Percentiles rank a stretch among this genome's conserved stretches.
Evolutionary conservation across 2,329 filamentous ascomycete genomes (phyloP).

Genomic region (Penicillium sp.): DNA sequence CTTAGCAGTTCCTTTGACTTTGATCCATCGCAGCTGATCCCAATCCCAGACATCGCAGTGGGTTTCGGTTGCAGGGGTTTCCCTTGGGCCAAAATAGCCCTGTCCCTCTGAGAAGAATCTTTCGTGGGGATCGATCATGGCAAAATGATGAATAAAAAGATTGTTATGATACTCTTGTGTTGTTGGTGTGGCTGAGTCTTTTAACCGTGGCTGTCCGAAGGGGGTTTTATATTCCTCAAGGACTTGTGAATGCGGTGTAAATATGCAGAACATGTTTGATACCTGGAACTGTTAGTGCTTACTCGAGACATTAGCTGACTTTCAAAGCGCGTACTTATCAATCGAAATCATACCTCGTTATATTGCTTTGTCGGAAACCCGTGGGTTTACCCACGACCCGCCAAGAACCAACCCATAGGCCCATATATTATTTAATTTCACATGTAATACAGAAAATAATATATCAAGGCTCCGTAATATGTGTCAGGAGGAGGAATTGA

Average conservation of each 20-base stretch:
- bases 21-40: conserved; percentile 22
- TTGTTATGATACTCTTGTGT: background rate
- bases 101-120: conserved; percentile 18
- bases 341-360: too few relatives aligned
- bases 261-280: background rate
- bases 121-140: background rate
- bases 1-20: conserved; percentile 24
- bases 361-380: too few relatives aligned
- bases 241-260: background rate
- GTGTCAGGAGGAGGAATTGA: too few relatives aligned
- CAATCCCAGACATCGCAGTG: conserved; percentile 26
- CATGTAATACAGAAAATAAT: too few relatives aligned
- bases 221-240: background rate
- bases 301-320: background rate
- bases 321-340: too few relatives aligned
- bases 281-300: background rate
- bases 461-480: too few relatives aligned
- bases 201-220: too few relatives aligned
- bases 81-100: conserved; percentile 14
- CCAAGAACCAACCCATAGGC: too few relatives aligned
- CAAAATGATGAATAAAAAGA: background rate
- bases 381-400: too few relatives aligned
- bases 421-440: too few relatives aligned
- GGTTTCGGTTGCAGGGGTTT: conserved; percentile 16
- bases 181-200: background rate